Conservation (phyloP, 2,329 filamentous ascomycete genomes). For the Juglanconis sp. region DNA sequence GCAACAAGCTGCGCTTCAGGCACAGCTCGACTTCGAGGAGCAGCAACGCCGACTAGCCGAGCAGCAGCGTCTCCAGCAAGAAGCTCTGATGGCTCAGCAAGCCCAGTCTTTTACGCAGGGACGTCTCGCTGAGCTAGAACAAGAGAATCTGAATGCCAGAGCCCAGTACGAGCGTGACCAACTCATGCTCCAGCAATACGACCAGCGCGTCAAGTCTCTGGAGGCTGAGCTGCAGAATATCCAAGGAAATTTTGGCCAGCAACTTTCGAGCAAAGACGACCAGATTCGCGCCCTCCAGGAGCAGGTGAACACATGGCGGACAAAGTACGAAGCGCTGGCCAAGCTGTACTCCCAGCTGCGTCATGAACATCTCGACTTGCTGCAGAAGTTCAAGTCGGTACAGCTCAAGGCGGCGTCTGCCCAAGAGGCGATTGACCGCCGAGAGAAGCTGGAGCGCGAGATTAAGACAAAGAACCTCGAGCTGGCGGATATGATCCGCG, state of each 20-base stretch:
- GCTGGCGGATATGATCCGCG: conserved; percentile 95
- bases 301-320: conserved; percentile 95
- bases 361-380: conserved; percentile 88
- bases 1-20: conserved; percentile 76
- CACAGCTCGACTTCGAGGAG: conserved; percentile 93
- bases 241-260: conserved; percentile 78
- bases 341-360: conserved; percentile 96
- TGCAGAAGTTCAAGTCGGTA: conserved; percentile 94
- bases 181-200: conserved; percentile 94
- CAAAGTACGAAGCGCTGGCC: conserved; percentile 93
- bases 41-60: conserved; percentile 85
- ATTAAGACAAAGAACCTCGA: conserved; percentile 99
- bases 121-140: conserved; percentile 90
- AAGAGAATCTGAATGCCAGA: conserved; percentile 88
- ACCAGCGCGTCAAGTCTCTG: conserved; percentile 87
- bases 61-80: conserved; percentile 86
- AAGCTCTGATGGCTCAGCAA: conserved; percentile 84
- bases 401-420: conserved; percentile 96
- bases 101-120: conserved; percentile 92
- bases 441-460: conserved; percentile 93
- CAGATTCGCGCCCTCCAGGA: conserved; percentile 91
- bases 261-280: conserved; percentile 86
- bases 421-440: conserved; percentile 90
- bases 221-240: conserved; percentile 84
- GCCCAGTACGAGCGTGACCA: conserved; percentile 98